Conservation (phyloP, 176 grass and related monocot species). For the Aegilops umbellulata region DNA sequence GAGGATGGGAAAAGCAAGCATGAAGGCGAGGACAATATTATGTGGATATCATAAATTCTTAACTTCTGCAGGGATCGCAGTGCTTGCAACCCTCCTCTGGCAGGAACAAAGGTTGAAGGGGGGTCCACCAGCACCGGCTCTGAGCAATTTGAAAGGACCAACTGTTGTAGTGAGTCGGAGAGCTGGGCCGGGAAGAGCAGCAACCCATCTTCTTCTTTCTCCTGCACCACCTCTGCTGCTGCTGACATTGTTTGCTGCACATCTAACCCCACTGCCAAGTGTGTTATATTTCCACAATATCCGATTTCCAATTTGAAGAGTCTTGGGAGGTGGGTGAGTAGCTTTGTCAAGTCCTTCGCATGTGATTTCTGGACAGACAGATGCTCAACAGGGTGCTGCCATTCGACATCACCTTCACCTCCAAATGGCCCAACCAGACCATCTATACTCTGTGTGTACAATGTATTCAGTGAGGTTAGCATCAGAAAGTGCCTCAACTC, state of each 20-base stretch:
- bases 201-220: no score
- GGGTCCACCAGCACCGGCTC: background rate
- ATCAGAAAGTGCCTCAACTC: background rate
- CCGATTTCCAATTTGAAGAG: background rate
- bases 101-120: no score
- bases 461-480: background rate
- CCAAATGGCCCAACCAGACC: no score
- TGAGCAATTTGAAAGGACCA: fast-evolving
- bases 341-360: background rate
- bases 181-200: background rate
- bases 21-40: background rate
- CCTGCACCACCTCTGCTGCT: no score
- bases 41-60: fast-evolving
- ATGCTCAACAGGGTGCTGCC: background rate
- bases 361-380: fast-evolving
- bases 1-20: background rate
- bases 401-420: background rate
- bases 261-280: background rate
- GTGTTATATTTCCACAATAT: background rate
- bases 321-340: background rate
- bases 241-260: no score
- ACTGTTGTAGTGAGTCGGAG: background rate
- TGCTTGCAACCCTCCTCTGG: no score
- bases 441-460: background rate
- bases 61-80: background rate